A percentile compares a stretch with the other conserved stretches of the same genome.
phyloP scores from a whole-genome alignment of 768 basidiomycete species.

The Boletales sp. region DNA sequence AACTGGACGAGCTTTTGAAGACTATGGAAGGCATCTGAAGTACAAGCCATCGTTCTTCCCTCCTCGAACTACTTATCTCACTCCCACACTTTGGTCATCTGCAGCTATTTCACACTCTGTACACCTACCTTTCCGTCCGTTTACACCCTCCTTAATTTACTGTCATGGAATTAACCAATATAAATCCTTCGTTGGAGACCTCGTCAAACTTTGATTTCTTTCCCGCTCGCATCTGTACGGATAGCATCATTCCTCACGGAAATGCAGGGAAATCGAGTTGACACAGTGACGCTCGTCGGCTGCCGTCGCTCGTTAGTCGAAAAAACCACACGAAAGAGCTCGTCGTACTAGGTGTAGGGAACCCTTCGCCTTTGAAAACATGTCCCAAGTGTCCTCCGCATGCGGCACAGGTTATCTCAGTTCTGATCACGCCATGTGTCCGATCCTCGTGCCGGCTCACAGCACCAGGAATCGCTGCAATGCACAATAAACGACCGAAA shows the following conservation, averaged over 20 bases:
- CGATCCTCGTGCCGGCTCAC: conserved; percentile 74
- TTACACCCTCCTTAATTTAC: conserved; percentile 20
- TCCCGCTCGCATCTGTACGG: neutral
- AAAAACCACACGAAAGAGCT: neutral
- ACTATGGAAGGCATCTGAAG: conserved; percentile 70
- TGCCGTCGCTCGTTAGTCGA: conserved; percentile 23
- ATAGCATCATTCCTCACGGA: conserved; percentile 41
- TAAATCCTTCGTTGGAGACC: neutral
- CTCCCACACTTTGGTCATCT: conserved; percentile 9
- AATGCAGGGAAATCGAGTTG: conserved; percentile 83
- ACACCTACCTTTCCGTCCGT: conserved; percentile 16
- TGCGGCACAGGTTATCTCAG: conserved; percentile 84
- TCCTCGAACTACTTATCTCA: neutral
- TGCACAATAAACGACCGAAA: neutral
- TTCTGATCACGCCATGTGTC: conserved; percentile 63
- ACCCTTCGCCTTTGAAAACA: conserved; percentile 92
- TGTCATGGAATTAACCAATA: conserved; percentile 15
- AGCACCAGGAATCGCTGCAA: conserved; percentile 81
- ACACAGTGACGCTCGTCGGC: conserved; percentile 87
- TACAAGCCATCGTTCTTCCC: too few relatives aligned
- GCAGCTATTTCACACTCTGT: conserved; percentile 17
- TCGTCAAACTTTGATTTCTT: neutral
- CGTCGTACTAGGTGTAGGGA: conserved; percentile 66
- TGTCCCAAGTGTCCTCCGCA: conserved; percentile 95
- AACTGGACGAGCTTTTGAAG: conserved; percentile 78